A percentile compares a stretch with the other conserved stretches of the same genome.
These are phyloP conservation scores for Nemania sp. DNA, from an alignment of 2,329 filamentous ascomycete species.

Conservation along the genomic window DNA sequence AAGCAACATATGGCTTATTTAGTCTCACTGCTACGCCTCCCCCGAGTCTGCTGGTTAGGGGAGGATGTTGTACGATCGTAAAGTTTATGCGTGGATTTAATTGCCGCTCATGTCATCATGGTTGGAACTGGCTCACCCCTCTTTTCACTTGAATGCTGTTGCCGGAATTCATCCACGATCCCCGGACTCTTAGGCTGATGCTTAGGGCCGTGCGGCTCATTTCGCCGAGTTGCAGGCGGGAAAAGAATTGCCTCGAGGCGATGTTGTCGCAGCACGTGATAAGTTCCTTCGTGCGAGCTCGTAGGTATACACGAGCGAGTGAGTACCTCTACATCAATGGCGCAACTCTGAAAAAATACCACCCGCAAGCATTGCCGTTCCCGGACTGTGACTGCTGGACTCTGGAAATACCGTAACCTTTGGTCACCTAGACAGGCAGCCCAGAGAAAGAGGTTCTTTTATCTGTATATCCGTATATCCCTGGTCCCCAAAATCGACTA, in stretches of 20 bases:
- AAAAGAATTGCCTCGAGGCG: background rate
- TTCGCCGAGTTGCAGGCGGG: background rate
- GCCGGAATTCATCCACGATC: no score
- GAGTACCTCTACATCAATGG: background rate
- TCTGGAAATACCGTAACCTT: background rate
- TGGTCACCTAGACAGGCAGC: background rate
- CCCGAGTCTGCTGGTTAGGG: no score
- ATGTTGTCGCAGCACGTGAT: background rate
- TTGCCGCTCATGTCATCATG: no score
- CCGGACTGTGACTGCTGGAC: background rate
- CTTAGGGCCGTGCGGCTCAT: background rate
- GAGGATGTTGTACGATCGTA: no score
- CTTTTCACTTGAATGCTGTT: no score
- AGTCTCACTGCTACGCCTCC: no score
- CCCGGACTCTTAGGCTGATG: background rate
- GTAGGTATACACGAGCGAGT: background rate
- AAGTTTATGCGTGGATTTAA: no score
- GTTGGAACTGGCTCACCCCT: no score
- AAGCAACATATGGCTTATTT: no score
- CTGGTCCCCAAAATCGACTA: background rate
- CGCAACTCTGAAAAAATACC: background rate
- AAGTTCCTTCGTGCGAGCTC: background rate
- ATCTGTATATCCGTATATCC: background rate
- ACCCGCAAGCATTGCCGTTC: background rate
- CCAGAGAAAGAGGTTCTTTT: background rate